Conservation (phyloP, 2,329 filamentous ascomycete species). For the Fusarium verrucosum region DNA sequence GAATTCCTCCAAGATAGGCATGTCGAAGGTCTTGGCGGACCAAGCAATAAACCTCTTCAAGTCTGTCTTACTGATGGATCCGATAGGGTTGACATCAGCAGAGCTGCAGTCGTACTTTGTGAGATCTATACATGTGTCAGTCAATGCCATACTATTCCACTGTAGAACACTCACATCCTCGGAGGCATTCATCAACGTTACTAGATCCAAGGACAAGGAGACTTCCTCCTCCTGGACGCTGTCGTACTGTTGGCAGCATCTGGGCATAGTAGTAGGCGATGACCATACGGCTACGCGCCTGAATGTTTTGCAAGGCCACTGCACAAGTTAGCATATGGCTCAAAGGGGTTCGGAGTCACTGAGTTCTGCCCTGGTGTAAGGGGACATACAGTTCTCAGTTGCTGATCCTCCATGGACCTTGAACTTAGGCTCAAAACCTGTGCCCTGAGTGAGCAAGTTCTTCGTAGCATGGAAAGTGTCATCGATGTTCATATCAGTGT, state of each 20-base stretch:
- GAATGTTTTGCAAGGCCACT: conserved; percentile 27
- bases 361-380: background rate
- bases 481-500: conserved; percentile 79
- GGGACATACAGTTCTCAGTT: conserved; percentile 52
- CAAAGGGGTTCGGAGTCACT: background rate
- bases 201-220: conserved; percentile 44
- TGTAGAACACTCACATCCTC: conserved; percentile 4
- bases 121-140: conserved; percentile 11
- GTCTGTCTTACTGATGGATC: conserved; percentile 63
- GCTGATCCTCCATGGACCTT: conserved; percentile 67
- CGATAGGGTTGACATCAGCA: conserved; percentile 53
- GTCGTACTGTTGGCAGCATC: conserved; percentile 36
- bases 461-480: conserved; percentile 63
- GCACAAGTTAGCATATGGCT: conserved; percentile 46
- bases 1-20: conserved; percentile 71
- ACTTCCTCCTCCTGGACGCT: conserved; percentile 38
- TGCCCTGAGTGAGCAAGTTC: conserved; percentile 65
- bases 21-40: conserved; percentile 61
- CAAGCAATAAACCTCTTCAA: conserved; percentile 72
- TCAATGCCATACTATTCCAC: background rate
- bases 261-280: conserved; percentile 51
- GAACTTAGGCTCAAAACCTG: conserved; percentile 61
- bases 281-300: conserved; percentile 29
- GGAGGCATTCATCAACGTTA: conserved; percentile 43
- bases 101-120: conserved; percentile 47